Evolutionary conservation across 768 basidiomycete species (phyloP).

Genomic region (Paxillus ammoniavirescens): DNA sequence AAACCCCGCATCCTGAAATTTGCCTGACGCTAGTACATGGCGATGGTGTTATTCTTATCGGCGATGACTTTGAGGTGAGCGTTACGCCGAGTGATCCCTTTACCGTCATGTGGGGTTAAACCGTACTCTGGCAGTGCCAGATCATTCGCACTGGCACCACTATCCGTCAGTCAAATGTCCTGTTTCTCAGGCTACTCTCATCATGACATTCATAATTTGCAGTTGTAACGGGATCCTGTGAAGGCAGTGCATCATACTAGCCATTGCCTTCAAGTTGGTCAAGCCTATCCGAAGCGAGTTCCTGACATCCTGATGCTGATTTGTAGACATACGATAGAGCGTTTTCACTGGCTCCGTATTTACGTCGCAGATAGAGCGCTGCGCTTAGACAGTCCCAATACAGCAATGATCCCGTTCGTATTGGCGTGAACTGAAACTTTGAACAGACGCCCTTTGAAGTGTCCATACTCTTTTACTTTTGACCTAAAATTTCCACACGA

Average conservation of each 20-base stretch:
- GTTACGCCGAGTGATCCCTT: not conserved
- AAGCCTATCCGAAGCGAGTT: not conserved
- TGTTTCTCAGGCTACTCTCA: not conserved
- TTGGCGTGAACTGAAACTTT: conserved; percentile 8
- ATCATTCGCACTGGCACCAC: conserved; percentile 31
- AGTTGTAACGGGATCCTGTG: conserved; percentile 29
- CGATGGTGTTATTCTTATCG: conserved; percentile 34
- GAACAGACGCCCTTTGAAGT: conserved; percentile 8
- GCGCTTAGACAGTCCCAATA: conserved; percentile 23
- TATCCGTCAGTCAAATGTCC: conserved; percentile 22
- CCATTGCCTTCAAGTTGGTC: not conserved
- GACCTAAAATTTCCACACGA: conserved; percentile 27
- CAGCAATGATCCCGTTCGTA: conserved; percentile 24
- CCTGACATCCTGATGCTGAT: not conserved
- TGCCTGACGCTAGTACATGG: conserved; percentile 39
- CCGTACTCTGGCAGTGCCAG: conserved; percentile 18
- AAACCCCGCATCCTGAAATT: conserved; percentile 16
- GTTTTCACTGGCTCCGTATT: not conserved
- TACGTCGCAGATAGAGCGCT: conserved; percentile 31
- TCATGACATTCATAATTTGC: conserved; percentile 7
- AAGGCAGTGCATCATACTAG: conserved; percentile 4
- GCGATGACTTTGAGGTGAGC: conserved; percentile 43
- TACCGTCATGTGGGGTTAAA: not conserved
- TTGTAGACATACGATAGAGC: not conserved
- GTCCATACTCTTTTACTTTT: conserved; percentile 8